A percentile compares a stretch with the other conserved stretches of the same genome.
phyloP scores from a whole-genome alignment of 306 rosid genomes.

The Malus asiatica region DNA sequence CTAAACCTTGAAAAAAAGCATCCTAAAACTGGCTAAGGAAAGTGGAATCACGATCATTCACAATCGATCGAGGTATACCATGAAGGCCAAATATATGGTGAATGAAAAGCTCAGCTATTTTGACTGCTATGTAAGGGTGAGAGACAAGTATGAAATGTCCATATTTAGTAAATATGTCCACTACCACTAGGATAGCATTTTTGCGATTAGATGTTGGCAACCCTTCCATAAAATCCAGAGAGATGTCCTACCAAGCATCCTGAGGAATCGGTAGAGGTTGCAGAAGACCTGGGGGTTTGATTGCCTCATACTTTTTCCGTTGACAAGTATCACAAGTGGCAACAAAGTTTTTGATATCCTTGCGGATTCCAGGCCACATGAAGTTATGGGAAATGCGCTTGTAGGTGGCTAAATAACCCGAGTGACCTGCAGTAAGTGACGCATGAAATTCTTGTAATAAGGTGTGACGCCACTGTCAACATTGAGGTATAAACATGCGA shows the following conservation, averaged over 20 bases:
- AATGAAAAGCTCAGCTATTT: background rate
- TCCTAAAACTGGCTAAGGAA: background rate
- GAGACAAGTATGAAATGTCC: background rate
- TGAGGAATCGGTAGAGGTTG: background rate
- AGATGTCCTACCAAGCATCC: background rate
- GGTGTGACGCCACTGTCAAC: background rate
- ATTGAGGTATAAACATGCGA: background rate
- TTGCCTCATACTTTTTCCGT: background rate
- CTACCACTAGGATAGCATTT: background rate
- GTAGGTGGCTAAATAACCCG: background rate
- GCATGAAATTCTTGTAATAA: background rate
- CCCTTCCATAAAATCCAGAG: background rate
- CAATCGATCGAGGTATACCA: background rate
- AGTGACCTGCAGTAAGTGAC: background rate
- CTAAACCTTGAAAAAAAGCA: background rate
- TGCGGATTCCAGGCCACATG: fast-evolving
- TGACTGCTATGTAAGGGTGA: background rate
- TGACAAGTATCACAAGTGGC: background rate
- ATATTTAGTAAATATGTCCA: background rate
- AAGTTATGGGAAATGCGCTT: background rate
- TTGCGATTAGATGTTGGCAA: background rate
- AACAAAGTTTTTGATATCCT: background rate
- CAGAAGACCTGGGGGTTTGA: background rate
- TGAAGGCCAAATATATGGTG: background rate
- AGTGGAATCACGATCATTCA: background rate